These are phyloP conservation scores for Citeromyces hawaiiensis DNA, from an alignment of 1,139 yeast species.

Conservation along the genomic window DNA sequence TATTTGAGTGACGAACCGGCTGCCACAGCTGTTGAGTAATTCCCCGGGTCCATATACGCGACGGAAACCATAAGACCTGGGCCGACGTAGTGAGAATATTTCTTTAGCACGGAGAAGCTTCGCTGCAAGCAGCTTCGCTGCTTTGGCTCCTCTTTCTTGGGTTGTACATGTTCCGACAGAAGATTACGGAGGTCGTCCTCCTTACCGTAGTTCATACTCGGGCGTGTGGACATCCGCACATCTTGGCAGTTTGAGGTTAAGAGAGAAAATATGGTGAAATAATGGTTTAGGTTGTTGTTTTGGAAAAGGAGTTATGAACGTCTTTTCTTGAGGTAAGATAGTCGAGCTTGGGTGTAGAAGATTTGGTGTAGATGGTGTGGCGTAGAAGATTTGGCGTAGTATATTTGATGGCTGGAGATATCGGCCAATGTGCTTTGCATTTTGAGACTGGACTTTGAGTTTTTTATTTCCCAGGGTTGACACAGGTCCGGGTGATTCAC, in stretches of 20 bases:
- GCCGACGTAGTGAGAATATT: conserved; percentile 54
- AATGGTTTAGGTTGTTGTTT: too few relatives aligned
- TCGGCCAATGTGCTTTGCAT: too few relatives aligned
- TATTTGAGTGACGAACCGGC: conserved; percentile 67
- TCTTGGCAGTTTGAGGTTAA: background rate
- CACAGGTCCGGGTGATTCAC: too few relatives aligned
- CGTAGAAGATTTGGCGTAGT: too few relatives aligned
- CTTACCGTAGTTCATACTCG: background rate
- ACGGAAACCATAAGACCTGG: conserved; percentile 73
- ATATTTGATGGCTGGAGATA: too few relatives aligned
- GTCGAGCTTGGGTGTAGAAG: too few relatives aligned
- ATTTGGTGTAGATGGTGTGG: too few relatives aligned
- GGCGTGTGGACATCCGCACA: background rate
- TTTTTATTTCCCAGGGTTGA: too few relatives aligned
- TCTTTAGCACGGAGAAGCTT: conserved; percentile 9
- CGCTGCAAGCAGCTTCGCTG: background rate
- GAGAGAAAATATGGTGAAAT: background rate
- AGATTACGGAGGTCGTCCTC: background rate
- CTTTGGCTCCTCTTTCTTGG: background rate
- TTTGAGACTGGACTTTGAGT: too few relatives aligned
- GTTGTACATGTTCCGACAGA: background rate
- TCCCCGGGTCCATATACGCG: conserved; percentile 76
- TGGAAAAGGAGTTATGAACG: too few relatives aligned
- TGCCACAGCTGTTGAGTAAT: conserved; percentile 67
- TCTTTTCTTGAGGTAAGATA: too few relatives aligned